phyloP scores from a whole-genome alignment of 805 yeast genomes.

The Starmerella roubikii region DNA sequence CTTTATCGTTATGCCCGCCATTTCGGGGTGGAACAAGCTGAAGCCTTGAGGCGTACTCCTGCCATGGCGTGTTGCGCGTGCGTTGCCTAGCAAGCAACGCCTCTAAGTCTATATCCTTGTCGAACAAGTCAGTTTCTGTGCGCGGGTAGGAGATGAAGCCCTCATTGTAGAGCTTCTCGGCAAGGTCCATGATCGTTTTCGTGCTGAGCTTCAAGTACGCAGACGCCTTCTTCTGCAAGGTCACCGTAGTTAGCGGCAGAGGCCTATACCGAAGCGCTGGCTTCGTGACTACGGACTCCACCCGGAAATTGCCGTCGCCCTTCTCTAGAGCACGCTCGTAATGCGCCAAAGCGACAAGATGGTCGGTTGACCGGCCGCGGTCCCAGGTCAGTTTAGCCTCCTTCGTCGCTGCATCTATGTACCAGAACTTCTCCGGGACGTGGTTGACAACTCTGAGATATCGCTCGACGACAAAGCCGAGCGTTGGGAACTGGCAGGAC shows the following conservation, averaged over 20 bases:
- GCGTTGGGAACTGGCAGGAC: conserved; percentile 88
- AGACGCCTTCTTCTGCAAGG: conserved; percentile 77
- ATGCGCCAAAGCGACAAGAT: conserved; percentile 45
- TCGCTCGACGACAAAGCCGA: conserved; percentile 92
- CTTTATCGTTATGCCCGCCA: conserved; percentile 81
- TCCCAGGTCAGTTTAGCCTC: conserved; percentile 51
- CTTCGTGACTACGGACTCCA: conserved; percentile 38
- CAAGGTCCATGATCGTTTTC: conserved; percentile 55
- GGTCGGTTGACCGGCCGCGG: conserved; percentile 58
- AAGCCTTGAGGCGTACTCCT: conserved; percentile 44
- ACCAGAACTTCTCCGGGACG: conserved; percentile 71
- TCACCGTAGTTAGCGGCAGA: conserved; percentile 86
- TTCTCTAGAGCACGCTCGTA: conserved; percentile 51
- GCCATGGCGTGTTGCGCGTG: conserved; percentile 39
- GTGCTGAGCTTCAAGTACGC: conserved; percentile 62
- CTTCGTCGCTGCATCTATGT: conserved; percentile 37
- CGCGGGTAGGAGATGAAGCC: conserved; percentile 93
- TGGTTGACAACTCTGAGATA: conserved; percentile 62
- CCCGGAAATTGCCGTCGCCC: conserved; percentile 35
- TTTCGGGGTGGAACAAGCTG: conserved; percentile 53
- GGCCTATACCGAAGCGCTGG: conserved; percentile 74
- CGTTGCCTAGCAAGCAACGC: conserved; percentile 48
- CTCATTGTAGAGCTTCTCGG: conserved; percentile 71
- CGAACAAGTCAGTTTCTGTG: conserved; percentile 89
- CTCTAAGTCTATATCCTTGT: conserved; percentile 56